Base-by-base conservation (phyloP, 306 rosid genomes). In the Cucurbita pepo region DNA sequence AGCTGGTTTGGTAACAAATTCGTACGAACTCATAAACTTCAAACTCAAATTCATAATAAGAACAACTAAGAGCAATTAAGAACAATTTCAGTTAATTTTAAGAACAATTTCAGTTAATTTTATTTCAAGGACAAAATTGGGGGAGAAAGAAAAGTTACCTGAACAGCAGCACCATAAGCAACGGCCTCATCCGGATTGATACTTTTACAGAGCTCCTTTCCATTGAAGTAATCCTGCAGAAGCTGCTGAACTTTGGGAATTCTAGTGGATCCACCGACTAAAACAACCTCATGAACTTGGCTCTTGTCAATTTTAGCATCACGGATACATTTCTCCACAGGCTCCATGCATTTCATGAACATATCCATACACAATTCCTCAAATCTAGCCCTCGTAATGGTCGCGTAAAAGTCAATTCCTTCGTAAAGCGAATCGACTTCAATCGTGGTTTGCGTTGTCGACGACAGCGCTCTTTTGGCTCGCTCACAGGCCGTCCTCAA, bases 171-270 rank as follows among this genome's bases (percentile, higher is more conserved):
- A 1, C 97, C 97, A 0, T 87, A 91, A 0, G 97, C 97, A 3
- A 91, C 97, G 3, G 96, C 97, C 38, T 91, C 97, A 7, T 91
- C 97, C 0, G 97, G 97, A 70, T 91, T 91, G 7, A 91, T 89
- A 18, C 96, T 89, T 71, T 87, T 91, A 55, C 97, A 91, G 1
- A 91, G 94, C 77, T 91, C 97, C 12, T 91, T 89, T 15, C 97
- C 91, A 8, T 91, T 87, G 74, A 91, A 91, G 38, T 86, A 81
- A n/a, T 89, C 97, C 76, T 84, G 93, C 52, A 91, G 70, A 15
- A 87, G 85, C 12, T 83, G 91, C 67, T 91, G 97, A 12, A 91
- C 89, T 52, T 89, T 89, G 0, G 94, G 97, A 18, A 91, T 87
- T 71, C 96, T 78, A 0, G 97, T 91, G 1, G 96, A 91, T 1